Conservation (phyloP, 306 rosid species). For the Cucurbita argyrosperma region DNA sequence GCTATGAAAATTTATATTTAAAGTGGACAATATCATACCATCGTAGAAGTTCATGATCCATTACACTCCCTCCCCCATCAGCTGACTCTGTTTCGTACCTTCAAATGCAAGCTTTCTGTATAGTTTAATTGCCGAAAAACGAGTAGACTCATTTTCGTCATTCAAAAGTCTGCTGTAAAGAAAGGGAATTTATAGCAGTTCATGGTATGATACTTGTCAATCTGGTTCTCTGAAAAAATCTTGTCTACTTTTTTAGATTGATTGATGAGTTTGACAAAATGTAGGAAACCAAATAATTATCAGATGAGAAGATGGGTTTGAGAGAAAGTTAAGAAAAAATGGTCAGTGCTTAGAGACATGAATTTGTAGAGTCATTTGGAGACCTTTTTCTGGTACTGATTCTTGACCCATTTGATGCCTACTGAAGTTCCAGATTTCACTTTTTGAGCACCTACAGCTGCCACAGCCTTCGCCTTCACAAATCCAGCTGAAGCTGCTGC, state of each 20-base stretch:
- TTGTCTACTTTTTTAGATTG: background rate
- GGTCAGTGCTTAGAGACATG: background rate
- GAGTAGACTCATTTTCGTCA: no score
- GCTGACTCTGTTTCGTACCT: no score
- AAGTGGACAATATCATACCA: no score
- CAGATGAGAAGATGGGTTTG: background rate
- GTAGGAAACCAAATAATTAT: background rate
- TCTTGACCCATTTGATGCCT: slow-evolving; percentile 67
- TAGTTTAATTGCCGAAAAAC: no score
- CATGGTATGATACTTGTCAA: background rate
- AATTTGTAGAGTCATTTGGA: slow-evolving; percentile 30
- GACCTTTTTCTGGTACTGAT: slow-evolving; percentile 40
- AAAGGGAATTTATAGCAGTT: background rate
- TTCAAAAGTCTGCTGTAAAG: background rate
- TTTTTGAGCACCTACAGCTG: slow-evolving; percentile 21
- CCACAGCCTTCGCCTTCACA: slow-evolving; percentile 21
- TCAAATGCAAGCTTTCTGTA: no score
- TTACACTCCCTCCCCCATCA: no score
- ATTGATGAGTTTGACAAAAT: background rate
- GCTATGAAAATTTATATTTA: no score
- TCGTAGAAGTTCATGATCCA: no score
- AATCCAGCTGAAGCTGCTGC: slow-evolving; percentile 28
- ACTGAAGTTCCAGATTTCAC: slow-evolving; percentile 44
- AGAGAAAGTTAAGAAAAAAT: background rate
- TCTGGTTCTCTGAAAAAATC: background rate